Evolutionary conservation across 2,329 filamentous ascomycete genomes (phyloP).

Genomic region (Fonsecaea erecta): DNA sequence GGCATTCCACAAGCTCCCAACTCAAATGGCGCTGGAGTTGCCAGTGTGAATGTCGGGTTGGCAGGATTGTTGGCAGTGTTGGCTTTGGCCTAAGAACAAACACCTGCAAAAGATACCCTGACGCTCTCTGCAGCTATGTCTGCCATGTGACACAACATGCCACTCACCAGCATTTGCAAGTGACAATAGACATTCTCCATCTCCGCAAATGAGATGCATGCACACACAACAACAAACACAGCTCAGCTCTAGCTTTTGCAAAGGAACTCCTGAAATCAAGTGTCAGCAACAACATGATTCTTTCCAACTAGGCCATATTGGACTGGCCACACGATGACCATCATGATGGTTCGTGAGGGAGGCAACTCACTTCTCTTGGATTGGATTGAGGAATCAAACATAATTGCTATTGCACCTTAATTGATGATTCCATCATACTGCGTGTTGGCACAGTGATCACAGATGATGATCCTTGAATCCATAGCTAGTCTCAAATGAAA

Average conservation of each 20-base stretch:
- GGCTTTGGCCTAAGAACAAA: constrained; percentile 28
- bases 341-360: constrained; percentile 1
- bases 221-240: constrained; percentile 10
- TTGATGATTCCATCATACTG: constrained; percentile 21
- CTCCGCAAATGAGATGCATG: constrained; percentile 21
- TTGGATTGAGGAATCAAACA: constrained; percentile 26
- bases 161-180: constrained; percentile 27
- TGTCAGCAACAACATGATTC: constrained; percentile 12
- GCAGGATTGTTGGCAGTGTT: constrained; percentile 33
- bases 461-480: constrained; percentile 22
- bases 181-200: constrained; percentile 21
- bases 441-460: constrained; percentile 19
- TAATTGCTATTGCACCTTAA: constrained; percentile 25
- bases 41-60: constrained; percentile 78
- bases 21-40: constrained; percentile 66
- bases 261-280: constrained; percentile 12
- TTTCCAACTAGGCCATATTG: constrained; percentile 29
- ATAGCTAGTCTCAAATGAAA: constrained; percentile 19
- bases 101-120: constrained; percentile 24
- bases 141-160: constrained; percentile 32
- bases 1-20: constrained; percentile 31
- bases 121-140: constrained; percentile 35
- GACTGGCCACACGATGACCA: constrained; percentile 16
- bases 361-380: constrained; percentile 1
- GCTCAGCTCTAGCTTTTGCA: constrained; percentile 22